Base-by-base conservation (phyloP, 1,139 yeast genomes). In the Geotrichum candidum region DNA sequence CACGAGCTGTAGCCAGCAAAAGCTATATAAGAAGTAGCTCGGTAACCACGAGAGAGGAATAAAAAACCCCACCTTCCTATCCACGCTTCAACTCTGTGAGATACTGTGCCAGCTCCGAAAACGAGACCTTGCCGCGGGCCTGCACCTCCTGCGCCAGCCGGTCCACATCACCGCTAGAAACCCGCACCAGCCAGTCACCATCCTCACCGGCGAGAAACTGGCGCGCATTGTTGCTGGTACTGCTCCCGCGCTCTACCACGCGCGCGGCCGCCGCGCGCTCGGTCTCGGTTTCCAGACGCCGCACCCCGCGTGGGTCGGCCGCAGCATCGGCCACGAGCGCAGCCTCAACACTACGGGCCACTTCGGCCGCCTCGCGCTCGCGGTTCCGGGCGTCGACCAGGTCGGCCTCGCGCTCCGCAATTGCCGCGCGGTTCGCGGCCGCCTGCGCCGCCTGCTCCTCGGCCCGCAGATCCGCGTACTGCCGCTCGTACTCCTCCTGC, bases 381-480 rank as follows among this genome's bases (percentile, higher is more conserved):
- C n/a, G 18, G 18, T 38, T 18, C 45, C 45, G 45, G 45, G 23
- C 18, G 27, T 31, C 41, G 7, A 5, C 35, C 2, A 29, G 33
- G 13, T 25, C 35, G 10, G 33, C 38, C 23, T 25, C 31, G 10
- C 65, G 58, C 29, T 52, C 61, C 10, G 54, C 61, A 15, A 59
- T 51, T 23, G 56, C 64, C n/a, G 51, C 61, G 13, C 56, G 55
- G 18, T 61, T 61, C 29, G 57, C 53, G 1, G 33, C 53, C 6
- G 46, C 27, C n/a, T 57, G 45, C 25, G 56, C 61, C 3, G 51
- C 54, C 15, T 22, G 23, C 35, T 61, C 60, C 29, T 53, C 56
- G 10, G 57, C 60, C 7, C 46, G 48, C 22, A 63, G 27, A 25
- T 61, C 65, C 22, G 59, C 63, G 35, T 63, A 61, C 54, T 59